phyloP scores from a whole-genome alignment of 208 protist genomes.

The Trypanosoma cruzi region DNA sequence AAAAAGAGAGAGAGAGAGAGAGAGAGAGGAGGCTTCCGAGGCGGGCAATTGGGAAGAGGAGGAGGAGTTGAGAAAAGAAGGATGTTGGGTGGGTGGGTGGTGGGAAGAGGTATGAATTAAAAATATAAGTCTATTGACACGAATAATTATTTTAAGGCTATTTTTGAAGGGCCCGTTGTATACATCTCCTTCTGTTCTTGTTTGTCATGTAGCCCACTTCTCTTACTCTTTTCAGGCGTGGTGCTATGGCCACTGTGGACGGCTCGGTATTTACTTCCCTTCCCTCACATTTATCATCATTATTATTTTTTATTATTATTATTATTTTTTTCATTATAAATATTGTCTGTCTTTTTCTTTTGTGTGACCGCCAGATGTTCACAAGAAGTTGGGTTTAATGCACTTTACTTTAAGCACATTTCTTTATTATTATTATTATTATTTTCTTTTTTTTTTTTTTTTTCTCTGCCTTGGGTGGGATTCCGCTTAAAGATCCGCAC shows the following conservation, averaged over 20 bases:
- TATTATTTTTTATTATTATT: background rate
- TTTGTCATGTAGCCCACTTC: background rate
- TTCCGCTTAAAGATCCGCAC: background rate
- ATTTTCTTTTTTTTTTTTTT: background rate
- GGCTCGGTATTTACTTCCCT: background rate
- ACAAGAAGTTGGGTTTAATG: background rate
- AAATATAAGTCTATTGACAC: background rate
- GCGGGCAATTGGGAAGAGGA: background rate
- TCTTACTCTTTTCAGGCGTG: background rate
- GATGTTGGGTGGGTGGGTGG: background rate
- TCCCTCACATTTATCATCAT: background rate
- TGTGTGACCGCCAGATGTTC: background rate
- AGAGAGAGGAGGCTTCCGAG: background rate
- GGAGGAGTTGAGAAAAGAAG: background rate
- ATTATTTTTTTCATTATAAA: background rate
- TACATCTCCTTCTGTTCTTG: background rate
- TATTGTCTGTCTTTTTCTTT: background rate
- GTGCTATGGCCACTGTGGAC: background rate
- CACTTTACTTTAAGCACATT: background rate
- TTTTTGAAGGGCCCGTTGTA: background rate
- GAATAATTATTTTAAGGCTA: too few relatives aligned
- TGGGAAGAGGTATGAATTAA: background rate
- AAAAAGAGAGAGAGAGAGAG: slow-evolving; percentile 1
- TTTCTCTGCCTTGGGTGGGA: background rate
- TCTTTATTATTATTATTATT: too few relatives aligned